A percentile compares a stretch with the other conserved stretches of the same genome.
Evolutionary conservation across 2,329 filamentous ascomycete species (phyloP).

Genomic region (Calonectria montana): DNA sequence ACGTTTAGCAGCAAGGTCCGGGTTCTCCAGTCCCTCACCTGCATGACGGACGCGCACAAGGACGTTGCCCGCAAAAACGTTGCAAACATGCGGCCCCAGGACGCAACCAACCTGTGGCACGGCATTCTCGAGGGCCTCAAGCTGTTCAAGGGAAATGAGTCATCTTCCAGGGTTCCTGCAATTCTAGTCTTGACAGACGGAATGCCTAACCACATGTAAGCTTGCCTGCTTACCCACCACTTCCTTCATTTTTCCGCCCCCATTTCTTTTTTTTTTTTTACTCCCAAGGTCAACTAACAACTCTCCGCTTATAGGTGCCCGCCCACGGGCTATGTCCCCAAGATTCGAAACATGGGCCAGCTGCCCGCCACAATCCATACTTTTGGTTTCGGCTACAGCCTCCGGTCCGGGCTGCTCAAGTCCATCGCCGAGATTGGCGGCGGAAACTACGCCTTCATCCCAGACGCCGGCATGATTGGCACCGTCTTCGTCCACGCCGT

Average conservation of each 20-base stretch:
- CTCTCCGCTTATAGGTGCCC: conserved; percentile 48
- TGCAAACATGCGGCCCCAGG: conserved; percentile 50
- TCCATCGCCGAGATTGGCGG: conserved; percentile 68
- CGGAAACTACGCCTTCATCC: conserved; percentile 71
- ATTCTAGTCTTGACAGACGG: conserved; percentile 68
- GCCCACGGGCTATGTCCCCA: conserved; percentile 64
- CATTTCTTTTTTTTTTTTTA: neutral
- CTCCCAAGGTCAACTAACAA: neutral
- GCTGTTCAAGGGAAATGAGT: conserved; percentile 53
- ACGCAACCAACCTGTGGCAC: conserved; percentile 68
- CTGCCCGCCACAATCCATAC: conserved; percentile 57
- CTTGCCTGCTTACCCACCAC: neutral
- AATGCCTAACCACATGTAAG: conserved; percentile 61
- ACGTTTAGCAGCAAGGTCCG: conserved; percentile 59
- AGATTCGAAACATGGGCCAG: conserved; percentile 55
- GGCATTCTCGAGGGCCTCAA: conserved; percentile 64
- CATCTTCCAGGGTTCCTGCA: conserved; percentile 56
- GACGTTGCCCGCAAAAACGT: conserved; percentile 54
- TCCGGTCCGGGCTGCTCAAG: conserved; percentile 63
- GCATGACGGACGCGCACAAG: conserved; percentile 62
- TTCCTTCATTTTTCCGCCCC: neutral
- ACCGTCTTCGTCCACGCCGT: conserved; percentile 72
- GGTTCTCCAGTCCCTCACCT: conserved; percentile 57
- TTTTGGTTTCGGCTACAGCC: conserved; percentile 51
- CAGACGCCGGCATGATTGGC: conserved; percentile 71